phyloP scores from a whole-genome alignment of 305 asterid genomes.

The Ilex paraguariensis region DNA sequence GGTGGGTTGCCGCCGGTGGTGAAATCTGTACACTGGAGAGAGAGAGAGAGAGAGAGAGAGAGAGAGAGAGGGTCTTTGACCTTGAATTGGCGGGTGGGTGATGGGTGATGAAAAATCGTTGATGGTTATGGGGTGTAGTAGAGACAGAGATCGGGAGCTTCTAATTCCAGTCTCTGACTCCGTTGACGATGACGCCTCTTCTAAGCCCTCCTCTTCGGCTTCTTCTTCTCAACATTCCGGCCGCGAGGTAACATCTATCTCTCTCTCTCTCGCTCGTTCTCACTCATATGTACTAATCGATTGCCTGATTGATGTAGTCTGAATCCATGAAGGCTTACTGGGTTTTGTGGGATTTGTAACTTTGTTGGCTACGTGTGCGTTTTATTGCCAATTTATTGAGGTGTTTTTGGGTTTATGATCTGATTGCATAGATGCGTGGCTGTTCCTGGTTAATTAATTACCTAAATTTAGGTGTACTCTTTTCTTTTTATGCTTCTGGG shows the following conservation, averaged over 20 bases:
- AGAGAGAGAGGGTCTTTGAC: neutral
- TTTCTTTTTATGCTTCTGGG: neutral
- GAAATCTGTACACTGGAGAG: too few relatives aligned
- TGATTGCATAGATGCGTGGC: neutral
- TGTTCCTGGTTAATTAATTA: neutral
- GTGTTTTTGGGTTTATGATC: too few relatives aligned
- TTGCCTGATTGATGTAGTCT: too few relatives aligned
- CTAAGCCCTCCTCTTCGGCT: slow-evolving; percentile 47
- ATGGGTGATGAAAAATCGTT: slow-evolving; percentile 76
- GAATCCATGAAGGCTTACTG: too few relatives aligned
- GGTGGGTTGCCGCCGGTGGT: too few relatives aligned
- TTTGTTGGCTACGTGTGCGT: too few relatives aligned
- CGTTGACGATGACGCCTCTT: slow-evolving; percentile 36
- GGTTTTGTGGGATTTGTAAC: too few relatives aligned
- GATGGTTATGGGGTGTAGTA: slow-evolving; percentile 31
- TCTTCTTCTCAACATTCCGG: slow-evolving; percentile 69
- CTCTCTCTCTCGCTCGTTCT: neutral
- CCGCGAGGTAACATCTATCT: slow-evolving; percentile 47
- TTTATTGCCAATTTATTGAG: too few relatives aligned
- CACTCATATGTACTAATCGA: neutral
- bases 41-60: neutral
- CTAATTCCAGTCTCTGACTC: slow-evolving; percentile 84
- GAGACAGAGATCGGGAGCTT: slow-evolving; percentile 86
- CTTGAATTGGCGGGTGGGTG: neutral
- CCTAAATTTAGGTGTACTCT: neutral